Conservation (phyloP, 2,329 filamentous ascomycete genomes). For the Ceratocystis albifundus region DNA sequence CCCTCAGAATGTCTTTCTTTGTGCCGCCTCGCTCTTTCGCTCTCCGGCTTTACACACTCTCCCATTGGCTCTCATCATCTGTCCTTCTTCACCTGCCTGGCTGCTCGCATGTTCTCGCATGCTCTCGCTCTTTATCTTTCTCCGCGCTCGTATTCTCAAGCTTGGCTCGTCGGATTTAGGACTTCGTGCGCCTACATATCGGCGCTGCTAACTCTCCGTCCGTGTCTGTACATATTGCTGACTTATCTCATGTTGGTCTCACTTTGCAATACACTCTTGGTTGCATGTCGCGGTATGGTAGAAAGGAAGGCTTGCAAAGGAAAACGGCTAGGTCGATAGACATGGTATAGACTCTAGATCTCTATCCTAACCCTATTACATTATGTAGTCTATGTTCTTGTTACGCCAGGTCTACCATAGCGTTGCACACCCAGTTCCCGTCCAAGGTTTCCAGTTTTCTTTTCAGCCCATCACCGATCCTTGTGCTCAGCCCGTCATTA, state of each 20-base stretch:
- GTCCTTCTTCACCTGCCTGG: not conserved
- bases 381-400: not conserved
- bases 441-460: conserved; percentile 35
- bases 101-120: not conserved
- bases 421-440: conserved; percentile 33
- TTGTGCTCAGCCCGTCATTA: conserved; percentile 33
- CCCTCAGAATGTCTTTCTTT: not conserved
- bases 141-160: not conserved
- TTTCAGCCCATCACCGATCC: conserved; percentile 37
- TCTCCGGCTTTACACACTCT: not conserved
- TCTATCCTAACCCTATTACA: not conserved
- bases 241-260: not conserved
- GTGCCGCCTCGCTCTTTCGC: conserved; percentile 3
- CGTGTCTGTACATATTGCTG: not conserved
- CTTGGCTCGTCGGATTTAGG: not conserved
- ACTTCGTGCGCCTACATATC: not conserved
- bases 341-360: not conserved
- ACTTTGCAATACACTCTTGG: not conserved
- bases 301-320: no score
- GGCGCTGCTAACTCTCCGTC: not conserved
- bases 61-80: not conserved
- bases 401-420: not conserved
- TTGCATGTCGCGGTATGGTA: no score
- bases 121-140: not conserved
- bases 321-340: no score